A percentile compares a stretch with the other conserved stretches of the same genome.
Evolutionary conservation across 306 rosid genomes (phyloP).

Genomic region (Ziziphus jujuba): DNA sequence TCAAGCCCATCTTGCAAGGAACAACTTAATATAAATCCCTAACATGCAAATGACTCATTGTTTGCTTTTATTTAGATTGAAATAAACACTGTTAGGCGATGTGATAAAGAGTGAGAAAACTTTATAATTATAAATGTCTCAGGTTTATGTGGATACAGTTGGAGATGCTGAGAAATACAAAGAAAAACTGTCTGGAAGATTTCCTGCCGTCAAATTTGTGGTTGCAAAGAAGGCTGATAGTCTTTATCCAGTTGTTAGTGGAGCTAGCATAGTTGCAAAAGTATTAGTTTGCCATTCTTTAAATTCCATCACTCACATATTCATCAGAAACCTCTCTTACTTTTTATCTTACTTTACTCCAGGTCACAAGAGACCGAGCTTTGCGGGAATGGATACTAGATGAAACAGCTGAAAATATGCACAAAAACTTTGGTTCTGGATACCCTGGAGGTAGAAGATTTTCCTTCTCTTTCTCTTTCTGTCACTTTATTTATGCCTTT

Average conservation of each 20-base stretch:
- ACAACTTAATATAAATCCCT: neutral
- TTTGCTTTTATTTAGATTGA: neutral
- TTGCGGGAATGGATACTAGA: constrained; percentile 79
- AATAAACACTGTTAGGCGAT: constrained; percentile 8
- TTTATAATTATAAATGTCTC: constrained; percentile 29
- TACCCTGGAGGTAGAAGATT: constrained; percentile 81
- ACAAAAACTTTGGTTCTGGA: constrained; percentile 86
- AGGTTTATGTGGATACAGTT: constrained; percentile 92
- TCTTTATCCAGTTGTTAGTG: constrained; percentile 96
- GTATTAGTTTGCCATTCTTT: constrained; percentile 32
- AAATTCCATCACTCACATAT: neutral
- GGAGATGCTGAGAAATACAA: constrained; percentile 90
- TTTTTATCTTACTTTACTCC: constrained; percentile 16
- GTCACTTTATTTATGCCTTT: neutral
- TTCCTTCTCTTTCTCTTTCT: neutral
- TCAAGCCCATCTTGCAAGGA: neutral
- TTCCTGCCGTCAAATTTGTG: constrained; percentile 79
- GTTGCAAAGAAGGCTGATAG: constrained; percentile 99
- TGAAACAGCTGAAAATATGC: constrained; percentile 78
- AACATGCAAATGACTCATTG: neutral
- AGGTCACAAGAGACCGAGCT: constrained; percentile 92
- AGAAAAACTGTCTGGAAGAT: constrained; percentile 56
- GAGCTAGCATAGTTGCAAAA: constrained; percentile 95
- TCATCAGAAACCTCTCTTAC: neutral
- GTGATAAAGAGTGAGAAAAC: constrained; percentile 3